These are phyloP conservation scores for Candida sanyiensis DNA, from an alignment of 805 yeast genomes.

Conservation along the genomic window DNA sequence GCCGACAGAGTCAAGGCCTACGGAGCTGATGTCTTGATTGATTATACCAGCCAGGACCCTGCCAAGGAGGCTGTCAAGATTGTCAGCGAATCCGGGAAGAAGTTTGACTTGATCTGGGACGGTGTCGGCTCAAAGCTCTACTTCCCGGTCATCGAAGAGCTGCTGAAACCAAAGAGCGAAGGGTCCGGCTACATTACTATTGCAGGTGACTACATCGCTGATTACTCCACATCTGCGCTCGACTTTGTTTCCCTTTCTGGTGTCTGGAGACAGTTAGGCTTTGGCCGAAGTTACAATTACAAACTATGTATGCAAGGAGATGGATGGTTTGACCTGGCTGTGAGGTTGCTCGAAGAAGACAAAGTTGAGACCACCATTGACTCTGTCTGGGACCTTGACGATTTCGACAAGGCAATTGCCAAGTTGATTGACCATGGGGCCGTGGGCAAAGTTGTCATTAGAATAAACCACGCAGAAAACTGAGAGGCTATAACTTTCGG, in stretches of 20 bases:
- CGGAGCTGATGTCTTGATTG: slow-evolving; percentile 61
- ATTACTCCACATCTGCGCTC: slow-evolving; percentile 20
- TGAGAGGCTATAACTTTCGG: no score
- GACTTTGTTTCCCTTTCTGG: slow-evolving; percentile 6
- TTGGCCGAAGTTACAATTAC: no score
- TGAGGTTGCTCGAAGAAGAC: slow-evolving; percentile 35
- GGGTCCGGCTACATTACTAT: slow-evolving; percentile 48
- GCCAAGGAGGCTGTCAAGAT: slow-evolving; percentile 32
- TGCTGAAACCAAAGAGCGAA: slow-evolving; percentile 40
- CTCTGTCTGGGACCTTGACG: slow-evolving; percentile 42
- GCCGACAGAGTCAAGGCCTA: slow-evolving; percentile 34
- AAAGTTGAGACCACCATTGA: slow-evolving; percentile 46
- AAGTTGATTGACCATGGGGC: slow-evolving; percentile 42
- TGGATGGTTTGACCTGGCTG: slow-evolving; percentile 28
- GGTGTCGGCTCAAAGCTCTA: slow-evolving; percentile 55
- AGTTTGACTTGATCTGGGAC: slow-evolving; percentile 61
- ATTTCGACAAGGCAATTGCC: slow-evolving; percentile 46
- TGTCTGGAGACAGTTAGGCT: slow-evolving; percentile 13
- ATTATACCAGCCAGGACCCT: slow-evolving; percentile 44
- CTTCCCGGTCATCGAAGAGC: slow-evolving; percentile 35
- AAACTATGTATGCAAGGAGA: no score
- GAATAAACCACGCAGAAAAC: no score
- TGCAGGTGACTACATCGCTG: slow-evolving; percentile 46
- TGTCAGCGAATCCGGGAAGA: slow-evolving; percentile 27
- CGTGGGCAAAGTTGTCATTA: slow-evolving; percentile 19